A percentile compares a stretch with the other conserved stretches of the same genome.
Conservation (phyloP, 768 basidiomycete genomes). For the Crepidotus variabilis region DNA sequence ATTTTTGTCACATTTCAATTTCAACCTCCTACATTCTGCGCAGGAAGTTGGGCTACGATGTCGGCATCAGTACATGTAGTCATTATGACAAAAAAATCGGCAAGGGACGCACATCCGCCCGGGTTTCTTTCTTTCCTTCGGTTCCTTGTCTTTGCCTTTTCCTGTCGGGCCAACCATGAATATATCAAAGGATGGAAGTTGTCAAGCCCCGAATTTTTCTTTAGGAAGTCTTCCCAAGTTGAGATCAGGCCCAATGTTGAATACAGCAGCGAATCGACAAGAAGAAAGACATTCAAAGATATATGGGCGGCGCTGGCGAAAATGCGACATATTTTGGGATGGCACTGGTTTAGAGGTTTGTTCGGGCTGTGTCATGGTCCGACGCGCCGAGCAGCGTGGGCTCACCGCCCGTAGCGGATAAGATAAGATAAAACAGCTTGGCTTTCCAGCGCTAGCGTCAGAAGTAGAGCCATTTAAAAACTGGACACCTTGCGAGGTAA, state of each 20-base stretch:
- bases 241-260: background rate
- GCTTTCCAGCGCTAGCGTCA: background rate
- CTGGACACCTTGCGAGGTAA: no score
- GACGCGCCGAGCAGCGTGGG: slow-evolving; percentile 4
- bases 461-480: no score
- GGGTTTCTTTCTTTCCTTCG: slow-evolving; percentile 26
- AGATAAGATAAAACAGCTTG: slow-evolving; percentile 11
- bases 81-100: background rate
- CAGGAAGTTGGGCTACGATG: slow-evolving; percentile 51
- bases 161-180: slow-evolving; percentile 3
- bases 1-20: slow-evolving; percentile 64
- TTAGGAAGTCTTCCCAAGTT: background rate
- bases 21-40: slow-evolving; percentile 54
- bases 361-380: slow-evolving; percentile 19
- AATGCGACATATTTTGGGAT: slow-evolving; percentile 10
- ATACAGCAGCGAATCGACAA: background rate
- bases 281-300: slow-evolving; percentile 6
- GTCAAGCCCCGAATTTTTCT: background rate
- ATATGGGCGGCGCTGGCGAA: slow-evolving; percentile 10
- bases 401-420: background rate
- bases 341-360: slow-evolving; percentile 1
- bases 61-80: slow-evolving; percentile 21
- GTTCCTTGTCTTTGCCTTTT: slow-evolving; percentile 22
- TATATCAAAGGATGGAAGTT: background rate
- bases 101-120: slow-evolving; percentile 25